Base-by-base conservation (phyloP, 805 yeast genomes). In the Ogataea philodendri region DNA sequence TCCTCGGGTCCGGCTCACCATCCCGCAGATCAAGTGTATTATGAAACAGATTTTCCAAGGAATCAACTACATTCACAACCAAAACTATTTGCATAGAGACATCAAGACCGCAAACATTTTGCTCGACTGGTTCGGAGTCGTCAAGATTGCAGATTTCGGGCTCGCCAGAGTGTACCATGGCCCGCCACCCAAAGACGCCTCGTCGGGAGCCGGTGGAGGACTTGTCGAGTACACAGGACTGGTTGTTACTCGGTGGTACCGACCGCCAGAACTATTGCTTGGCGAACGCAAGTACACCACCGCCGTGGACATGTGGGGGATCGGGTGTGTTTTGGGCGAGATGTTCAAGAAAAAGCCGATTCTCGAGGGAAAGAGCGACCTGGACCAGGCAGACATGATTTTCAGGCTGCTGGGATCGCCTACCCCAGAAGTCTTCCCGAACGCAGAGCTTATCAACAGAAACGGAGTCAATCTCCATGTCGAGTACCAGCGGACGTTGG, bases 241-340 rank as follows among this genome's bases (percentile, higher is more conserved):
- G 36, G 98, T 93, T 2, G 97, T 93, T 23, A 93, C 98, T 0
- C 65, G 98, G 46, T 93, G 98, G 98, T 93, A 94, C 60, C 69
- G 98, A 40, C 95, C 98, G 1, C 98, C 97, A 0, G 98, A 90
- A 58, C 68, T 93, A 13, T 70, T 93, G 10, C 63, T 93, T 35
- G 96, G 96, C 3, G 95, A 88, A 47, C 70, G 83, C 48, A 67
- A 73, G 41, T 90, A 90, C 58, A 88, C 97, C 2, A 84, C 97
- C 0, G 95, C 97, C 0, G 90, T 90, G 9, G 99, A 93, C 61
- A 74, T 93, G 63, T 93, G 99, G 99, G 97, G 97, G 0, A 74
- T 86, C 14, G 97, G 97, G 1, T 93, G 98, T 63, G 90, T 93
- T 0, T 81, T 93, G 55, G 98, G 87, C 0, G 99, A 93, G 61